Percentiles rank a stretch among this genome's conserved stretches.
These are phyloP conservation scores for Colletotrichum paranaense DNA, from an alignment of 2,329 filamentous ascomycete genomes.

Conservation along the genomic window DNA sequence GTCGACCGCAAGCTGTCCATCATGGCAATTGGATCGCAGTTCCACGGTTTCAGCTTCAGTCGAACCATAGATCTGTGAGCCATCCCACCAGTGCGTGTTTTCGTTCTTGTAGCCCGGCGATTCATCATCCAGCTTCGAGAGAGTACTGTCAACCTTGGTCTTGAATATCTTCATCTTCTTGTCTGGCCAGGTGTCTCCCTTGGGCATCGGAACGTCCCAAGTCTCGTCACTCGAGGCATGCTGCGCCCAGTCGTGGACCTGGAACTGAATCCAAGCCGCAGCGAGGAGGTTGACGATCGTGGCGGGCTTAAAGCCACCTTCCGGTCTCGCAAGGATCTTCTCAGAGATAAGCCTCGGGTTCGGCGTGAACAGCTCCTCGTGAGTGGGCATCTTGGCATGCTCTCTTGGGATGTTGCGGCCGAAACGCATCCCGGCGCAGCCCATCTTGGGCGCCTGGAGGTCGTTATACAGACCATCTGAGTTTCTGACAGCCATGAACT, in stretches of 20 bases:
- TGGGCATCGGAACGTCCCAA: neutral
- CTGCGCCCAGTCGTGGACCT: conserved; percentile 56
- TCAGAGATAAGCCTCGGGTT: conserved; percentile 56
- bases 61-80: conserved; percentile 58
- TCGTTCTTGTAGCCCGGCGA: conserved; percentile 54
- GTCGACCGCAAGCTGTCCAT: neutral
- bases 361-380: conserved; percentile 51
- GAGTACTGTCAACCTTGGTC: conserved; percentile 47
- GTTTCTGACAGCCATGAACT: neutral
- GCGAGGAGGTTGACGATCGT: conserved; percentile 57
- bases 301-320: conserved; percentile 52
- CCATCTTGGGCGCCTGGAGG: conserved; percentile 54
- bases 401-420: conserved; percentile 55
- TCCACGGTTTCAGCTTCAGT: conserved; percentile 48
- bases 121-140: conserved; percentile 48
- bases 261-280: conserved; percentile 62
- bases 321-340: conserved; percentile 52
- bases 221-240: conserved; percentile 37
- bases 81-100: conserved; percentile 59
- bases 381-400: conserved; percentile 48
- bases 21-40: conserved; percentile 44
- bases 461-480: conserved; percentile 56
- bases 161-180: conserved; percentile 48
- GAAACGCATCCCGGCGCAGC: conserved; percentile 56
- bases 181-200: conserved; percentile 47